phyloP scores from a whole-genome alignment of 108 stramenopile genomes.

The Cylindrotheca fusiformis region DNA sequence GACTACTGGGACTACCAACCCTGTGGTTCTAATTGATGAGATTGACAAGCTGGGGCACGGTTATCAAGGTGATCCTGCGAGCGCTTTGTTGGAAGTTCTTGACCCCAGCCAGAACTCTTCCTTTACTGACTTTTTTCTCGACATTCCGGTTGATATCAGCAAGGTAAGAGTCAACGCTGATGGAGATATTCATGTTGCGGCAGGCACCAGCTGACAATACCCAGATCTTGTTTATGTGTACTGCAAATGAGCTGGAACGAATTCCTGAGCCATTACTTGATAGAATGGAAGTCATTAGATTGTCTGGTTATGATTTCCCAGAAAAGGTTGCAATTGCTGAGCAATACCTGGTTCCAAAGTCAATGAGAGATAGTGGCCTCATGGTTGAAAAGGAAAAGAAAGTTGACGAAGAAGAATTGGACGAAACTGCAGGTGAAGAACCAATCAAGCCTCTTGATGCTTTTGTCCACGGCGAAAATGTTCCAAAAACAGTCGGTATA shows the following conservation, averaged over 20 bases:
- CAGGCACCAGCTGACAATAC: neutral
- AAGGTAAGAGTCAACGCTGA: too few species aligned
- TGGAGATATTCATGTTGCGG: too few species aligned
- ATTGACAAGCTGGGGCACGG: conserved; percentile 95
- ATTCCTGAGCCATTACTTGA: conserved; percentile 96
- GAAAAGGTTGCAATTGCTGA: conserved; percentile 97
- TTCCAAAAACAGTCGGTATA: conserved; percentile 71
- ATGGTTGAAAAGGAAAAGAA: conserved; percentile 47
- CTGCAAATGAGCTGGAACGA: conserved; percentile 90
- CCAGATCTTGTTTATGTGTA: conserved; percentile 94
- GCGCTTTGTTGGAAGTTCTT: conserved; percentile 91
- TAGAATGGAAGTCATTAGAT: conserved; percentile 96
- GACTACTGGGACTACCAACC: conserved; percentile 79
- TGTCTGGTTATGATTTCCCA: conserved; percentile 96
- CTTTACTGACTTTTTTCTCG: conserved; percentile 97
- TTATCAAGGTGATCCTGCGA: conserved; percentile 93
- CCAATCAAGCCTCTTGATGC: conserved; percentile 35
- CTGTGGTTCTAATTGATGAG: conserved; percentile 96
- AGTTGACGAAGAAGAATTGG: conserved; percentile 12
- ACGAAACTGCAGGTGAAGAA: conserved; percentile 21
- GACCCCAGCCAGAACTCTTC: conserved; percentile 92
- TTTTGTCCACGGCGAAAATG: conserved; percentile 43
- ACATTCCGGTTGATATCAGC: conserved; percentile 96
- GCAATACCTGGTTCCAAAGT: conserved; percentile 94
- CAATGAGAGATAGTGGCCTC: conserved; percentile 86